These are phyloP conservation scores for Phytophthora boehmeriae DNA, from an alignment of 352 stramenopile species.

Conservation along the genomic window DNA sequence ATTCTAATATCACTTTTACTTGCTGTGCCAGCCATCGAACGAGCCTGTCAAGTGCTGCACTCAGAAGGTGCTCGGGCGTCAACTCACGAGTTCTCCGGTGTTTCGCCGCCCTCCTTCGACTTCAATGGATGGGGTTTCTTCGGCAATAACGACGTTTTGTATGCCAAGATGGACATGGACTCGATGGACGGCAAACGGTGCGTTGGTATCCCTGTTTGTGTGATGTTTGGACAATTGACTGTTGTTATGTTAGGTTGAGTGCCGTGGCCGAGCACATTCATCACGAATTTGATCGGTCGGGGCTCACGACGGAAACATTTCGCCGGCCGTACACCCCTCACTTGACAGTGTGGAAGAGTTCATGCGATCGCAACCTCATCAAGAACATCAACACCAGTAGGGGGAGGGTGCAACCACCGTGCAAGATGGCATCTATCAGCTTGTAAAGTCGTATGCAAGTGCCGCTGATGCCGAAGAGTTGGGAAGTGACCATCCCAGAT, in stretches of 20 bases:
- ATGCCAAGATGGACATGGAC: constrained; percentile 31
- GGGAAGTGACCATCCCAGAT: constrained; percentile 26
- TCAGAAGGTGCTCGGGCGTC: constrained; percentile 7
- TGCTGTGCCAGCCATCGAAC: constrained; percentile 23
- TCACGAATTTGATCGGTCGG: constrained; percentile 19
- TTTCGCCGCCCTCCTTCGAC: constrained; percentile 19
- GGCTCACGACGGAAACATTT: constrained; percentile 38
- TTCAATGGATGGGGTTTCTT: constrained; percentile 47
- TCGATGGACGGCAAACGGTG: constrained; percentile 22
- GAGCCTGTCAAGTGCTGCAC: constrained; percentile 30
- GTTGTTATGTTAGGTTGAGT: constrained; percentile 24
- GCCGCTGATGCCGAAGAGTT: constrained; percentile 3
- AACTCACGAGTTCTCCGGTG: constrained; percentile 15
- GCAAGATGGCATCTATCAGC: constrained; percentile 33
- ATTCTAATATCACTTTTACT: neutral
- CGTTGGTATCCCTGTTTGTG: neutral
- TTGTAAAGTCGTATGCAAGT: constrained; percentile 19
- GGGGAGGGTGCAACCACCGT: constrained; percentile 12
- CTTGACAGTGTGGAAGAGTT: constrained; percentile 56
- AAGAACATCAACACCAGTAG: constrained; percentile 29
- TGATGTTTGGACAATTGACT: neutral
- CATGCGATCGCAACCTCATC: constrained; percentile 31
- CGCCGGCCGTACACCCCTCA: constrained; percentile 45
- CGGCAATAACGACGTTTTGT: constrained; percentile 41
- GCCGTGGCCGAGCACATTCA: constrained; percentile 37